Base-by-base conservation (phyloP, 1,284 basidiomycete species). In the Gymnopus androsaceus region DNA sequence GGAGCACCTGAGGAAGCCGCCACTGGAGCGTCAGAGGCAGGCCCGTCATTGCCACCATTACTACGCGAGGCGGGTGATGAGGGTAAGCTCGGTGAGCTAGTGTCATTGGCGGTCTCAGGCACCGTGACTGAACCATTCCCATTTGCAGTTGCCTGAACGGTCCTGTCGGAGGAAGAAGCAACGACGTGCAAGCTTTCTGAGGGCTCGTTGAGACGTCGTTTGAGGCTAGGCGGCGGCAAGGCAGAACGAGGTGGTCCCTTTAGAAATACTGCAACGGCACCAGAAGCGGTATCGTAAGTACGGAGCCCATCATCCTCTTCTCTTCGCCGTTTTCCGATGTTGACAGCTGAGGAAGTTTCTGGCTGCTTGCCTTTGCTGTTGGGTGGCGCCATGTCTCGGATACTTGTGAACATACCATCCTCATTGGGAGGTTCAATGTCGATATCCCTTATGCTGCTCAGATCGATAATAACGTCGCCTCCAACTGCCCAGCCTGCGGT, bases 401-500 rank as follows among this genome's bases (percentile, higher is more conserved):
- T 73, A 51, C 81, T 79, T 1, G 80, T 84, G 69, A 80, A 88
- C 4, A 79, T 76, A 5, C 79, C 80, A 28, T 75, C 75, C 11
- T 67, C 70, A 6, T 69, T 70, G 1, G 88, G 90, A 12, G 77
- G 67, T 62, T 86, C 88, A 59, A 90, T 85, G 44, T 83, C 82
- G 51, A 88, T 78, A 46, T 85, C 84, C 54, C 76, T 76, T 55
- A 95, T 74, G 63, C 79, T 79, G 61, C 78, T 81, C 55, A 95
- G 74, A 73, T 95, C 92, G 64, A 95, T 71, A 62, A 95, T 85
- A 54, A 95, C 76, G 65, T 94, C 88, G 38, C 92, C 93, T 31
- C 85, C 85, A 51, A 95, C 83, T 12, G 90, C 83, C 89, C 91
- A 94, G 2, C 94, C 93, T 9, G 88, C 91, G 3, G 90, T 94